Base-by-base conservation (phyloP, 208 protist species). In the Trypanosoma vivax region DNA sequence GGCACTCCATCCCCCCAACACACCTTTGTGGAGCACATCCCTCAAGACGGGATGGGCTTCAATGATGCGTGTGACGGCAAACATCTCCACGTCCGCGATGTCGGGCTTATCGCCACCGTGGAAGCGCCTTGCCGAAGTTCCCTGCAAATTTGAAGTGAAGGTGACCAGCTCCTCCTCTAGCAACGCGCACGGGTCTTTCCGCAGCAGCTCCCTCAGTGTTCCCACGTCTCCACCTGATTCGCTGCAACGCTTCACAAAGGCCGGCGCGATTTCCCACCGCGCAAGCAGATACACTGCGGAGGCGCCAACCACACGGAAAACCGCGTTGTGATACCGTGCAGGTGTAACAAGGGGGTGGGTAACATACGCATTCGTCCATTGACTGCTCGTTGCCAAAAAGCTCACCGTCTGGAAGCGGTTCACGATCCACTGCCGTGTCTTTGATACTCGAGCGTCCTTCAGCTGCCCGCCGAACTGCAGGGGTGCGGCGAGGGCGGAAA, bases 41-140 rank as follows among this genome's bases (percentile, higher is more conserved):
- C 65, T 54, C 13, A 91, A 57, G 2, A 48, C 55, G 10, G 79
- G 79, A 48, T 91, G 83, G 35, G 45, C 52, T 37, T 60, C 50
- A 7, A 88, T 49, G 13, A 86, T 65, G 9, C 79, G 83, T 16
- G 75, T 83, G 30, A 88, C 77, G 13, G 70, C 83, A 52, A 78
- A 91, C 74, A 91, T 83, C 69, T 91, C 79, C 9, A 91, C 40
- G 43, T 91, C 83, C 4, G 77, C 79, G 37, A 91, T 46, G 45
- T 91, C 83, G 2, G 83, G 83, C 39, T 57, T 50, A 6, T 43
- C 53, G 19, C 83, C 83, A 16, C 83, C 83, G 65, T 91, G 83
- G 50, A 91, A 88, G 3, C 11, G 13, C 13, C 43, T 41, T 13
- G 5, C 2, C 5, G 42, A 19, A 74, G 31, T 6, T 55, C 46